A percentile compares a stretch with the other conserved stretches of the same genome.
Conservation (phyloP, 2,329 filamentous ascomycete species). For the Apiospora pterosperma region DNA sequence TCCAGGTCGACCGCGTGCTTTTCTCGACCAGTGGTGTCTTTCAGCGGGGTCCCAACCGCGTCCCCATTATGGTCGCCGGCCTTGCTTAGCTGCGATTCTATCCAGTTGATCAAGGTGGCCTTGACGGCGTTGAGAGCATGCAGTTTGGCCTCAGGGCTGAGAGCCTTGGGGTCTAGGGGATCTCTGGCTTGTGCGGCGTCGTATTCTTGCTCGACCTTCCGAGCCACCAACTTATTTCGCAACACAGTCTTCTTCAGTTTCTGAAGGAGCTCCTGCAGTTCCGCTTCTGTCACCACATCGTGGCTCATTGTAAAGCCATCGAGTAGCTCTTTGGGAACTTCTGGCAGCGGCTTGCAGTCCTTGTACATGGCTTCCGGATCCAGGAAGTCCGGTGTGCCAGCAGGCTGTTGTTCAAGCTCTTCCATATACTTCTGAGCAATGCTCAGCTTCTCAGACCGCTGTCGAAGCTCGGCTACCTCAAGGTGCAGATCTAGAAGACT, state of each 20-base stretch:
- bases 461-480: conserved; percentile 46
- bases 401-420: conserved; percentile 47
- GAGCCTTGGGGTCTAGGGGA: conserved; percentile 30
- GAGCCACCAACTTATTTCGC: conserved; percentile 53
- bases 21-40: conserved; percentile 7
- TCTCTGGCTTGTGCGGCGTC: conserved; percentile 41
- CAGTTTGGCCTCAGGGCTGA: conserved; percentile 38
- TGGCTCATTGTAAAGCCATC: conserved; percentile 45
- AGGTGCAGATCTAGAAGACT: conserved; percentile 47
- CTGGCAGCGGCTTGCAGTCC: conserved; percentile 40
- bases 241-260: conserved; percentile 57
- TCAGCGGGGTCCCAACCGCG: conserved; percentile 16
- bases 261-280: conserved; percentile 45
- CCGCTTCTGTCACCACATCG: conserved; percentile 29
- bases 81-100: conserved; percentile 58
- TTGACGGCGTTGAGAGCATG: conserved; percentile 54
- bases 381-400: conserved; percentile 47
- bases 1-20: conserved; percentile 29
- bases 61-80: conserved; percentile 37
- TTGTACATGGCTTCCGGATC: conserved; percentile 45
- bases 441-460: conserved; percentile 47
- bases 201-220: conserved; percentile 54
- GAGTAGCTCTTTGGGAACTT: conserved; percentile 50
- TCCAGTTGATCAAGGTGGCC: conserved; percentile 61
- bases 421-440: conserved; percentile 51